Base-by-base conservation (phyloP, 139 green algal species). In the Micractinium conductrix region DNA sequence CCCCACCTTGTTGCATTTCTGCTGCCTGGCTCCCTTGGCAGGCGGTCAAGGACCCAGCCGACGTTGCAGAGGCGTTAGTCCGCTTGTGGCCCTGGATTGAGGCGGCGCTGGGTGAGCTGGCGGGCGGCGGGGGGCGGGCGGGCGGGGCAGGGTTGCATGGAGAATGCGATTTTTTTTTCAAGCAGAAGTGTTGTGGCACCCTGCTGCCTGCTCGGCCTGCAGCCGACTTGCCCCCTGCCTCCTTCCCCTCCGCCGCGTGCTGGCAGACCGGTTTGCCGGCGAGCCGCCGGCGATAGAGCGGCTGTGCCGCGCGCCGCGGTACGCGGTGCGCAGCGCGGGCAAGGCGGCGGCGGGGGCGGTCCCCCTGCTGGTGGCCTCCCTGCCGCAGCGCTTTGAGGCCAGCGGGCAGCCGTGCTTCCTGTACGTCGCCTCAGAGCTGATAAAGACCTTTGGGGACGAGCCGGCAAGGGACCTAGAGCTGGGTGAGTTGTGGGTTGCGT, bases 351-450 rank as follows among this genome's bases (percentile, higher is more conserved):
- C 74, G 2, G 69, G 58, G 1, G 55, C 95, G 82, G 81, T 96
- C 78, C 90, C 88, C 26, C 70, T 80, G 21, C 86, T 97, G 63
- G 75, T 94, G 10, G 72, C 89, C 53, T 80, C 82, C 28, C 87
- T 97, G 81, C 91, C 93, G 22, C 44, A 48, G 28, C 88, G 87
- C 30, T 97, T 97, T 55, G 74, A 81, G 44, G 19, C 81, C 55
- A 93, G 87, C 2, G 84, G 84, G 12, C 92, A 96, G 81, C 90
- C 91, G 7, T 91, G 89, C 43, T 94, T 94, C 84, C 90, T 98
- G 83, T 98, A 96, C 86, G 93, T 95, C 28, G 88, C 93, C 38
- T 93, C 86, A 37, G 94, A 98, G 93, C 86, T 97, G 65, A 71
- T 97, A 68, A 98, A 98, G 86, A 87, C 90, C 21, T 97, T 95